phyloP scores from a whole-genome alignment of 2,329 filamentous ascomycete species.

The Penicillium sp. region DNA sequence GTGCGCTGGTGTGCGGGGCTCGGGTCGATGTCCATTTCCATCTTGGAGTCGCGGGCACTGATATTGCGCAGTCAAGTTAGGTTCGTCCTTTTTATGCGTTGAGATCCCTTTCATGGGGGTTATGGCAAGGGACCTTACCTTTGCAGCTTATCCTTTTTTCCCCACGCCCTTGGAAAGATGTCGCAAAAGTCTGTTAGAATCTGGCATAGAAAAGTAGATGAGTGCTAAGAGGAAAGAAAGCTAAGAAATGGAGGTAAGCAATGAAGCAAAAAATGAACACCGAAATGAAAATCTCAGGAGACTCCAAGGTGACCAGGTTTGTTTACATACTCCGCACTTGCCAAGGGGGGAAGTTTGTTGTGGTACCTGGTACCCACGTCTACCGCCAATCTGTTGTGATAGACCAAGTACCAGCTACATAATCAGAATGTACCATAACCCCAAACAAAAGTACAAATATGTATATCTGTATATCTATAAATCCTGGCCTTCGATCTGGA shows the following conservation, averaged over 20 bases:
- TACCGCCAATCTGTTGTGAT: not conserved
- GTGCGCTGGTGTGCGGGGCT: constrained; percentile 16
- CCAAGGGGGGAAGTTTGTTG: constrained; percentile 25
- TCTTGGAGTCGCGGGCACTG: constrained; percentile 7
- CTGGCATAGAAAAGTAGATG: constrained; percentile 3
- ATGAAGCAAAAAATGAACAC: not conserved
- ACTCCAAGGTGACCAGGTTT: constrained; percentile 9
- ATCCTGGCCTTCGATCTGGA: not conserved
- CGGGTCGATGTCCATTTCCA: constrained; percentile 14
- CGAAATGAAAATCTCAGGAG: not conserved
- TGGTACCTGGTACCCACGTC: constrained; percentile 14
- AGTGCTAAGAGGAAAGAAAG: not conserved
- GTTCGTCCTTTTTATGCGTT: constrained; percentile 6
- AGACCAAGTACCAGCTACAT: constrained; percentile 9
- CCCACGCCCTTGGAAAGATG: constrained; percentile 12
- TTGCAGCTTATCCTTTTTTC: constrained; percentile 12
- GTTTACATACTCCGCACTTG: constrained; percentile 26
- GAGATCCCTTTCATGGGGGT: constrained; percentile 1
- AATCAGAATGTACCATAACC: constrained; percentile 3
- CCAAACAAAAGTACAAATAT: constrained; percentile 3
- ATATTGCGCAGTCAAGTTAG: constrained; percentile 10
- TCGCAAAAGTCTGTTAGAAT: not conserved
- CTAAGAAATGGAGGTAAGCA: not conserved
- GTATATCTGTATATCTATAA: not conserved
- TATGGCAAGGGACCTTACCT: constrained; percentile 15